Evolutionary conservation across 805 yeast species (phyloP).

Genomic region (Ogataea glucozyma): DNA sequence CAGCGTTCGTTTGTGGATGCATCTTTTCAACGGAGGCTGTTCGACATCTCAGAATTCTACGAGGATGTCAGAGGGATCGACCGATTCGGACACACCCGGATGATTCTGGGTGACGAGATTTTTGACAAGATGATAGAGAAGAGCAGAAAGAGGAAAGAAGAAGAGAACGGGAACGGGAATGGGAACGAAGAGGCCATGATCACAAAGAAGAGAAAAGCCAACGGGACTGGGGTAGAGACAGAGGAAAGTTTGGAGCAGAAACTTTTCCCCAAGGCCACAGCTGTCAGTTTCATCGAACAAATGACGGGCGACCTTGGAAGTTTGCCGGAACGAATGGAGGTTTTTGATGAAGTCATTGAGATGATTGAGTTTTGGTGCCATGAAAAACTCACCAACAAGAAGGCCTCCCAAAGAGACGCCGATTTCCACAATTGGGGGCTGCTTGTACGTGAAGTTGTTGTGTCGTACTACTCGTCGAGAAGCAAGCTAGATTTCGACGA

Average conservation of each 20-base stretch:
- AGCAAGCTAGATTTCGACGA: conserved; percentile 35
- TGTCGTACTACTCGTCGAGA: conserved; percentile 29
- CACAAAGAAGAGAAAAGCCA: conserved; percentile 4
- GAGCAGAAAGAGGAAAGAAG: conserved; percentile 9
- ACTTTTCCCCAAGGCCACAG: conserved; percentile 20
- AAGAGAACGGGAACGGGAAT: neutral
- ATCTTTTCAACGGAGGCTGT: conserved; percentile 23
- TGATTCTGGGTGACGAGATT: conserved; percentile 23
- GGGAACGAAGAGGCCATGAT: neutral
- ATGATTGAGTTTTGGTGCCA: conserved; percentile 33
- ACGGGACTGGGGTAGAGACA: neutral
- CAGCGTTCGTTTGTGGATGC: conserved; percentile 27
- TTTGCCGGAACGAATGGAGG: conserved; percentile 27
- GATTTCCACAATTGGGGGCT: conserved; percentile 24
- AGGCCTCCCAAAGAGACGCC: conserved; percentile 4
- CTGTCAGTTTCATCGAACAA: conserved; percentile 20
- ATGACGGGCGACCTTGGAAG: conserved; percentile 21
- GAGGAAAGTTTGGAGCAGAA: neutral
- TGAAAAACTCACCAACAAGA: conserved; percentile 17
- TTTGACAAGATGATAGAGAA: conserved; percentile 24
- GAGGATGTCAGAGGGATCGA: conserved; percentile 28
- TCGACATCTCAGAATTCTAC: conserved; percentile 32
- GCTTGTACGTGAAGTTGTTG: conserved; percentile 29
- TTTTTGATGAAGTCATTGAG: conserved; percentile 33
- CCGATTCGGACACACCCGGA: conserved; percentile 27